Evolutionary conservation across 2,329 filamentous ascomycete species (phyloP).

Genomic region (Periconia sp.): DNA sequence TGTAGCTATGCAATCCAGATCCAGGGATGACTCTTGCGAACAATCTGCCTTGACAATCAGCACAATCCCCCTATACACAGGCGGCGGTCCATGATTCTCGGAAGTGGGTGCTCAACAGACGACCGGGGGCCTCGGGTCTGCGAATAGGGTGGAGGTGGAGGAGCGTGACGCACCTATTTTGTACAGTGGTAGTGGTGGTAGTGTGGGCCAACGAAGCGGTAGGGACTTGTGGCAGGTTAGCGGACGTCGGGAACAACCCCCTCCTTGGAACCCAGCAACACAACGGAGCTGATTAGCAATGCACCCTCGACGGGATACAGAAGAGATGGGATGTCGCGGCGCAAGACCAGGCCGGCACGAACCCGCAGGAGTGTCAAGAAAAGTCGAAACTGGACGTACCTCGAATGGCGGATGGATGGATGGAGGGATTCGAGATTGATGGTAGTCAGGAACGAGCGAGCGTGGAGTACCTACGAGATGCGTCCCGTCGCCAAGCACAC

Average conservation of each 20-base stretch:
- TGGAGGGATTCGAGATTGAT: slow-evolving; percentile 14
- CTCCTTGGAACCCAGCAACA: slow-evolving; percentile 7
- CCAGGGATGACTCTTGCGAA: slow-evolving; percentile 1
- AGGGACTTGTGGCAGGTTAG: slow-evolving; percentile 32
- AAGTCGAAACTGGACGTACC: slow-evolving; percentile 1
- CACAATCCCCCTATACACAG: slow-evolving; percentile 10
- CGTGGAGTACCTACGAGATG: no score
- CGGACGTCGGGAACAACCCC: slow-evolving; percentile 33
- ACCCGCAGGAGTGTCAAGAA: not conserved
- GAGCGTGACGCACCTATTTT: slow-evolving; percentile 35
- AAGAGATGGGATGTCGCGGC: not conserved
- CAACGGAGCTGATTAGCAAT: not conserved
- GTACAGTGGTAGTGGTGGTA: slow-evolving; percentile 13
- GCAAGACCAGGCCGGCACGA: not conserved
- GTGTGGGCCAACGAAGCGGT: slow-evolving; percentile 30
- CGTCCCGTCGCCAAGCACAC: slow-evolving; percentile 38
- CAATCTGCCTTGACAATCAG: slow-evolving; percentile 15
- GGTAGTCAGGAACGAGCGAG: slow-evolving; percentile 33
- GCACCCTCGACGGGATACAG: not conserved
- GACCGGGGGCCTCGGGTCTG: slow-evolving; percentile 1
- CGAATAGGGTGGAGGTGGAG: slow-evolving; percentile 9
- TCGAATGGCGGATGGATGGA: not conserved
- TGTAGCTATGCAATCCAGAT: not conserved
- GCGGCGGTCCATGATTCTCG: not conserved
- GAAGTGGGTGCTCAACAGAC: no score